Percentiles rank a stretch among this genome's conserved stretches.
These are phyloP conservation scores for Blastobotrys ciferrii DNA, from an alignment of 1,139 yeast species.

Conservation along the genomic window DNA sequence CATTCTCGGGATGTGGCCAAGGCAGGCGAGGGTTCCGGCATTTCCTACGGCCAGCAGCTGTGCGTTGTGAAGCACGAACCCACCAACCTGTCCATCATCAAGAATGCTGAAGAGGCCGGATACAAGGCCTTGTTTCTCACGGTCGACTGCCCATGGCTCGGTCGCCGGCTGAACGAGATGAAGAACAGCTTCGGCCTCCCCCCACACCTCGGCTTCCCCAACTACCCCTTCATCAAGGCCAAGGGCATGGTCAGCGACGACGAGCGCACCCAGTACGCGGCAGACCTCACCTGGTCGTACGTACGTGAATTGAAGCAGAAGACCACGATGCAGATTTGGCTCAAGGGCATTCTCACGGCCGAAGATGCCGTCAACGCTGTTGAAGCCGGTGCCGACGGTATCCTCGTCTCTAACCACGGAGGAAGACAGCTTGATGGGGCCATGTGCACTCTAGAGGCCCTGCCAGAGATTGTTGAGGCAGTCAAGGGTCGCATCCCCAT, in stretches of 20 bases:
- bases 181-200: conserved; percentile 45
- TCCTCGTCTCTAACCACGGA: conserved; percentile 64
- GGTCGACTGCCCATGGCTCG: conserved; percentile 64
- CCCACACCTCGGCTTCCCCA: conserved; percentile 30
- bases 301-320: conserved; percentile 12
- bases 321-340: conserved; percentile 35
- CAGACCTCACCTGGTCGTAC: conserved; percentile 12
- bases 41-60: conserved; percentile 38
- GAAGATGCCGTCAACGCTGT: conserved; percentile 56
- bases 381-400: conserved; percentile 53
- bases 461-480: conserved; percentile 54
- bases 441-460: conserved; percentile 56
- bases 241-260: conserved; percentile 11
- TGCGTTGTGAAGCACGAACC: conserved; percentile 44
- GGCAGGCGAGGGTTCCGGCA: conserved; percentile 26
- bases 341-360: conserved; percentile 54
- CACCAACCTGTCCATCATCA: conserved; percentile 45
- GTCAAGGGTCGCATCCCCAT: conserved; percentile 49
- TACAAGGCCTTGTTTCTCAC: conserved; percentile 57
- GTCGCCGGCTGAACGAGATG: conserved; percentile 56
- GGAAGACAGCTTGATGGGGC: conserved; percentile 63
- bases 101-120: conserved; percentile 50
- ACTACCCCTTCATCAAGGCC: conserved; percentile 21
- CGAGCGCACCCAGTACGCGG: conserved; percentile 13
- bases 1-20: conserved; percentile 31